Evolutionary conservation across 1,284 basidiomycete species (phyloP).

Genomic region (Ceratobasidium papillatum): DNA sequence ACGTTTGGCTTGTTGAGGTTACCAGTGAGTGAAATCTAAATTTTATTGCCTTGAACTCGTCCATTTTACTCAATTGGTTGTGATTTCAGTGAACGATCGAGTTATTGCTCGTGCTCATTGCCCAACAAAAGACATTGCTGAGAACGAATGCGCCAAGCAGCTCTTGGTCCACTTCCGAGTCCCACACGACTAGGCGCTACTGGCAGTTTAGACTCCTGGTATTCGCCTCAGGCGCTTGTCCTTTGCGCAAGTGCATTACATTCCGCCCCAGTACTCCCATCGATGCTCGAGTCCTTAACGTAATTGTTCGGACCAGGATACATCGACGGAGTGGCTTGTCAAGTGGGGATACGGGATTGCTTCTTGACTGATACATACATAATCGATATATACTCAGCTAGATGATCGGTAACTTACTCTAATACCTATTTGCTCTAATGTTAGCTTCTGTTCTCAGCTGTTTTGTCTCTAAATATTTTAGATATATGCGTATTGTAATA

Average conservation of each 20-base stretch:
- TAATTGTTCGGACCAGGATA: background rate
- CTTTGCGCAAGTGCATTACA: background rate
- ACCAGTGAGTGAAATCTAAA: background rate
- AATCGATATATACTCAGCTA: background rate
- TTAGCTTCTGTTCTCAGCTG: too few species aligned
- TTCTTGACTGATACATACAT: background rate
- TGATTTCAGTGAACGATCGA: constrained; percentile 7
- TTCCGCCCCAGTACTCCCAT: background rate
- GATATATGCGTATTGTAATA: too few species aligned
- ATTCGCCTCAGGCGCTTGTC: background rate
- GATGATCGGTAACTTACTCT: background rate
- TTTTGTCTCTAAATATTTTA: too few species aligned
- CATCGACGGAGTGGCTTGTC: background rate
- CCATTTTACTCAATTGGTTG: background rate
- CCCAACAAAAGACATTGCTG: constrained; percentile 31
- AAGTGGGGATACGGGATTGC: background rate
- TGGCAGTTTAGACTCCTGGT: too few species aligned
- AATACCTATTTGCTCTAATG: background rate
- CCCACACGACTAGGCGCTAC: constrained; percentile 8
- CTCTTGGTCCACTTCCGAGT: constrained; percentile 27
- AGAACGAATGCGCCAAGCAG: constrained; percentile 37
- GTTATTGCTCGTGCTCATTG: constrained; percentile 21
- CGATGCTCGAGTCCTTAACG: background rate
- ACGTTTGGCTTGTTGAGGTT: constrained; percentile 27
- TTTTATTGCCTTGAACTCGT: background rate